phyloP scores from a whole-genome alignment of 1,284 basidiomycete species.

The Ustilago vetiveriae region DNA sequence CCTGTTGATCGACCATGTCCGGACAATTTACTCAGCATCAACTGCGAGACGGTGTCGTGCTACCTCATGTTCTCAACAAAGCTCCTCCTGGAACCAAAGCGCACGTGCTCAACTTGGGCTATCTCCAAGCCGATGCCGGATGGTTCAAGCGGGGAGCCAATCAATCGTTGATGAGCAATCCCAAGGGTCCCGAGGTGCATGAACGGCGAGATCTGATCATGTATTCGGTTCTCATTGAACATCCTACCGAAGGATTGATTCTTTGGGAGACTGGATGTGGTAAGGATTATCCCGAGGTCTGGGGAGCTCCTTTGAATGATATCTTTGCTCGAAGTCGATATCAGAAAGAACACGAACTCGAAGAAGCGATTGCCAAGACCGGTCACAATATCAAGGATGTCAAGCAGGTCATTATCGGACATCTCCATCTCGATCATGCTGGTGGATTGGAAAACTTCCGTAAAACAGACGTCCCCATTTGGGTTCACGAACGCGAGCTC shows the following conservation, averaged over 20 bases:
- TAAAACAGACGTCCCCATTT: slow-evolving; percentile 55
- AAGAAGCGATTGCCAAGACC: slow-evolving; percentile 56
- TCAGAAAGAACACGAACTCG: slow-evolving; percentile 59
- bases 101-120: slow-evolving; percentile 59
- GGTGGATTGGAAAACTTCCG: slow-evolving; percentile 57
- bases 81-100: slow-evolving; percentile 60
- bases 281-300: slow-evolving; percentile 29
- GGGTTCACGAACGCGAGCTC: slow-evolving; percentile 62
- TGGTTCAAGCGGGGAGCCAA: slow-evolving; percentile 63
- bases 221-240: slow-evolving; percentile 61
- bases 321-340: slow-evolving; percentile 49
- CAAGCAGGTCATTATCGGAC: slow-evolving; percentile 51
- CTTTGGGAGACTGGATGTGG: slow-evolving; percentile 64
- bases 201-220: slow-evolving; percentile 54
- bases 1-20: slow-evolving; percentile 17
- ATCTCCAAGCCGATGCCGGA: slow-evolving; percentile 60
- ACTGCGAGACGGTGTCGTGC: slow-evolving; percentile 46
- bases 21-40: slow-evolving; percentile 45
- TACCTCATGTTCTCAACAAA: slow-evolving; percentile 51
- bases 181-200: slow-evolving; percentile 33
- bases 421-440: slow-evolving; percentile 61
- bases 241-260: slow-evolving; percentile 62
- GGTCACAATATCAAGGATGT: slow-evolving; percentile 60
- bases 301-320: slow-evolving; percentile 46
- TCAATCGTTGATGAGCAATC: slow-evolving; percentile 39